Evolutionary conservation across 163 green algal species (phyloP).

Genomic region (Picocystis sp.): DNA sequence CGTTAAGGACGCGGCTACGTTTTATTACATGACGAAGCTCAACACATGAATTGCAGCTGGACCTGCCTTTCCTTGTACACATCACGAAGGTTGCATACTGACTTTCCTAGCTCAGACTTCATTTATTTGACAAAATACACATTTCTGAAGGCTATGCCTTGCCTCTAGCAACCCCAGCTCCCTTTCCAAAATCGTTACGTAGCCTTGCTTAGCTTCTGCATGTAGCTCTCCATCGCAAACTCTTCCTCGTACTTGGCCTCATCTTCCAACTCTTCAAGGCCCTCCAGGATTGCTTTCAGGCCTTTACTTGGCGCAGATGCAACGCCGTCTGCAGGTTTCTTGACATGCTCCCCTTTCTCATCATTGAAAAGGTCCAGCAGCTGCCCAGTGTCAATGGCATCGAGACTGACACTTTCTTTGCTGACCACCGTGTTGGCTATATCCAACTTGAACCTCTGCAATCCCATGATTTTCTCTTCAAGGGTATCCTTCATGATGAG

Average conservation of each 20-base stretch:
- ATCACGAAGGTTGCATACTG: too few species aligned
- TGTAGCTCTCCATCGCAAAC: constrained; percentile 52
- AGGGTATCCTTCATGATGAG: constrained; percentile 74
- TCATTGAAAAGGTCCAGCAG: constrained; percentile 80
- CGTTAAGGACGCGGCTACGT: too few species aligned
- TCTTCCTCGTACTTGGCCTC: constrained; percentile 61
- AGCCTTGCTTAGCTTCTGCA: constrained; percentile 26
- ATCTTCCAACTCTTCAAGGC: constrained; percentile 61
- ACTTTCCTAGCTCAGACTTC: too few species aligned
- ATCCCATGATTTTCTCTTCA: constrained; percentile 86
- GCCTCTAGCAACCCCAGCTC: too few species aligned
- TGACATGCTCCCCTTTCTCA: constrained; percentile 8
- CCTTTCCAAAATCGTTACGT: too few species aligned
- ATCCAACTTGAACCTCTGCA: constrained; percentile 95
- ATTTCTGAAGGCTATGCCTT: too few species aligned
- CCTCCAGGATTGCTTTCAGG: constrained; percentile 37
- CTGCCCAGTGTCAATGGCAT: constrained; percentile 69
- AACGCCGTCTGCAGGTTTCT: not conserved
- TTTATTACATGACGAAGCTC: too few species aligned
- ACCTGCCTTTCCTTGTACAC: too few species aligned
- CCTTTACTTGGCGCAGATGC: constrained; percentile 11
- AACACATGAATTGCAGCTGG: too few species aligned
- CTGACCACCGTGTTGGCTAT: constrained; percentile 78
- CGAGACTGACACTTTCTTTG: constrained; percentile 60
- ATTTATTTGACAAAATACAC: too few species aligned